A percentile compares a stretch with the other conserved stretches of the same genome.
Evolutionary conservation across 805 yeast species (phyloP).

Genomic region (Myxozyma sirexii): DNA sequence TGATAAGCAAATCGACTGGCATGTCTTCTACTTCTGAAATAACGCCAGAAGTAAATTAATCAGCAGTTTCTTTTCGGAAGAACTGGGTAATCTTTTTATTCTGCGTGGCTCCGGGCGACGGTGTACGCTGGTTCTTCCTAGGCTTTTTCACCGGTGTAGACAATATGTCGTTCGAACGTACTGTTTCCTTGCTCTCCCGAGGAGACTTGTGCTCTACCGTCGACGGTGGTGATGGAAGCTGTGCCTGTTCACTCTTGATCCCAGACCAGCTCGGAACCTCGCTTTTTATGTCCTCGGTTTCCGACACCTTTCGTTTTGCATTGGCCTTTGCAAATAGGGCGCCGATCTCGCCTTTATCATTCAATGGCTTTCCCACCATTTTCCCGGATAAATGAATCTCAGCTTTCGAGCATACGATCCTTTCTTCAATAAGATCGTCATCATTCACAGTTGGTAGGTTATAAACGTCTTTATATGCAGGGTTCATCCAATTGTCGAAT

Average conservation of each 20-base stretch:
- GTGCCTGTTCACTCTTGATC: background rate
- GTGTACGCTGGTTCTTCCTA: background rate
- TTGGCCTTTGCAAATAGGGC: background rate
- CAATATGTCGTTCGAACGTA: background rate
- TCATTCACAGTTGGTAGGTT: constrained; percentile 53
- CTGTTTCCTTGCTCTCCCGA: background rate
- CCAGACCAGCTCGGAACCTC: background rate
- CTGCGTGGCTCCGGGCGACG: background rate
- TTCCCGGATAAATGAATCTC: constrained; percentile 29
- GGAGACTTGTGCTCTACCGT: background rate
- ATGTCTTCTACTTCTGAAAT: too few relatives aligned
- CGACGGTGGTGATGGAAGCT: background rate
- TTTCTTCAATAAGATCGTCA: constrained; percentile 8
- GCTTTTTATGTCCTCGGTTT: background rate
- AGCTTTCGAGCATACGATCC: constrained; percentile 11
- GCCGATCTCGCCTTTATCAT: constrained; percentile 7
- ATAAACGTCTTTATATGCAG: constrained; percentile 47
- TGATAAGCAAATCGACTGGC: too few relatives aligned
- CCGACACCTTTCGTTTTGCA: background rate
- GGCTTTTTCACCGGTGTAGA: background rate
- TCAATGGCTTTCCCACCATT: constrained; percentile 13
- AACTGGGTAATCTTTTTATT: constrained; percentile 18
- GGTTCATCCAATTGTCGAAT: constrained; percentile 67
- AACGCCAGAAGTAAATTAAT: too few relatives aligned
- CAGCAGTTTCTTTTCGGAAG: background rate